These are phyloP conservation scores for Tolypocladium guangdongense DNA, from an alignment of 2,329 filamentous ascomycete genomes.

Conservation along the genomic window DNA sequence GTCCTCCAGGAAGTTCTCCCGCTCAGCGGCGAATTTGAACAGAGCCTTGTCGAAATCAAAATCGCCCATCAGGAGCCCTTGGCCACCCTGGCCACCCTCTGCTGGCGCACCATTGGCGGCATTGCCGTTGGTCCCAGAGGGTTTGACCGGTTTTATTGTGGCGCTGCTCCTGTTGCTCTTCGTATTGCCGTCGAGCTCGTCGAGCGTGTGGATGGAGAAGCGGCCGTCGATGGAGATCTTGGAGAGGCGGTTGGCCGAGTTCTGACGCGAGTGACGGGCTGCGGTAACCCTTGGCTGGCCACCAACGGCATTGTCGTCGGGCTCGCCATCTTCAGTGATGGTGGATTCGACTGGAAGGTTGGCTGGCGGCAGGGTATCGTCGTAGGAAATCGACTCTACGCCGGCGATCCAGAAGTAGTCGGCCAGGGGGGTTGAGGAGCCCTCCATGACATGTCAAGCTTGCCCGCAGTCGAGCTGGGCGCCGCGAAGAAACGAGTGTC, in stretches of 20 bases:
- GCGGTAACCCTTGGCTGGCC: slow-evolving; percentile 14
- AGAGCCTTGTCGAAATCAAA: slow-evolving; percentile 92
- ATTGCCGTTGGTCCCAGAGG: slow-evolving; percentile 13
- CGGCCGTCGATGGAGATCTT: slow-evolving; percentile 39
- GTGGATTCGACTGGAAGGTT: slow-evolving; percentile 38
- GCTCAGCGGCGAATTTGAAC: slow-evolving; percentile 88
- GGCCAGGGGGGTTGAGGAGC: slow-evolving; percentile 53
- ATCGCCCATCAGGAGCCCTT: slow-evolving; percentile 37
- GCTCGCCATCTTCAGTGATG: slow-evolving; percentile 53
- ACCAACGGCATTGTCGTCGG: slow-evolving; percentile 29
- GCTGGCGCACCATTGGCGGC: slow-evolving; percentile 16
- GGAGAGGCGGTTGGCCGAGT: slow-evolving; percentile 47
- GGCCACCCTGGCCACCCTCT: slow-evolving; percentile 4
- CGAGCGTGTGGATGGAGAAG: slow-evolving; percentile 42
- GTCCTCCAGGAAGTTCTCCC: slow-evolving; percentile 88
- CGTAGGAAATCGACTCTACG: slow-evolving; percentile 56
- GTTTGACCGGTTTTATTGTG: slow-evolving; percentile 42
- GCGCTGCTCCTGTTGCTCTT: slow-evolving; percentile 56
- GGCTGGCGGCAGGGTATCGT: slow-evolving; percentile 33
- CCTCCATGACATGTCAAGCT: slow-evolving; percentile 43
- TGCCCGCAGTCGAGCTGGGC: slow-evolving; percentile 11
- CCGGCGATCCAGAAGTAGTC: slow-evolving; percentile 71
- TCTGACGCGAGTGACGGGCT: slow-evolving; percentile 50
- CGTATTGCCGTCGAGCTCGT: slow-evolving; percentile 47
- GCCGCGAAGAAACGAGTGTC: not conserved